A percentile compares a stretch with the other conserved stretches of the same genome.
These are phyloP conservation scores for Neurospora sp. DNA, from an alignment of 2,329 filamentous ascomycete genomes.

Conservation along the genomic window DNA sequence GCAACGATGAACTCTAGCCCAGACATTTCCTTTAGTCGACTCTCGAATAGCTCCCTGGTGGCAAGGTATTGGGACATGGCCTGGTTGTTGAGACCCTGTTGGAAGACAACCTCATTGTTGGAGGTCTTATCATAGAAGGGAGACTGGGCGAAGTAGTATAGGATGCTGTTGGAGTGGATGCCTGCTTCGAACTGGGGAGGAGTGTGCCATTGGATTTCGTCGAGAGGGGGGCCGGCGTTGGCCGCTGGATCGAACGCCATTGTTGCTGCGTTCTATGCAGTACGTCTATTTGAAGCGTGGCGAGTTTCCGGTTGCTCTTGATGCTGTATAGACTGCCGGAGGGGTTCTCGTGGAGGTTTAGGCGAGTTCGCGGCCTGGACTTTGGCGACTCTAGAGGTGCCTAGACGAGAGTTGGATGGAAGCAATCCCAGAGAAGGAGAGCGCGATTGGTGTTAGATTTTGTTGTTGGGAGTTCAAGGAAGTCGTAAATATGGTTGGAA, in stretches of 20 bases:
- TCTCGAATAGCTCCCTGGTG: constrained; percentile 55
- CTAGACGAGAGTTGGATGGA: neutral
- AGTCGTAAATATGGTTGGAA: too few relatives aligned
- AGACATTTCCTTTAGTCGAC: constrained; percentile 51
- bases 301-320: neutral
- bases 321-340: neutral
- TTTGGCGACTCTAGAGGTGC: neutral
- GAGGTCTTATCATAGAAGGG: constrained; percentile 59
- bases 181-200: constrained; percentile 28
- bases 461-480: neutral
- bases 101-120: constrained; percentile 55
- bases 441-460: neutral
- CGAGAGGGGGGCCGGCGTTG: constrained; percentile 43
- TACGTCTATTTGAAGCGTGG: neutral
- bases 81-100: constrained; percentile 51
- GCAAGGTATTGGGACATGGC: constrained; percentile 46
- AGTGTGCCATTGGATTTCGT: constrained; percentile 58
- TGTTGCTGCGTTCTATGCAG: neutral
- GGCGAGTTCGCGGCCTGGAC: neutral
- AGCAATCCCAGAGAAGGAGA: neutral
- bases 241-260: constrained; percentile 28
- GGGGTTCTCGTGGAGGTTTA: neutral
- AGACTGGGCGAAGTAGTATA: constrained; percentile 58
- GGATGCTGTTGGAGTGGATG: constrained; percentile 54
- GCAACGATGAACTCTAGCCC: constrained; percentile 58